Evolutionary conservation across 2,329 filamentous ascomycete species (phyloP).

Genomic region (Dothistroma septosporum): DNA sequence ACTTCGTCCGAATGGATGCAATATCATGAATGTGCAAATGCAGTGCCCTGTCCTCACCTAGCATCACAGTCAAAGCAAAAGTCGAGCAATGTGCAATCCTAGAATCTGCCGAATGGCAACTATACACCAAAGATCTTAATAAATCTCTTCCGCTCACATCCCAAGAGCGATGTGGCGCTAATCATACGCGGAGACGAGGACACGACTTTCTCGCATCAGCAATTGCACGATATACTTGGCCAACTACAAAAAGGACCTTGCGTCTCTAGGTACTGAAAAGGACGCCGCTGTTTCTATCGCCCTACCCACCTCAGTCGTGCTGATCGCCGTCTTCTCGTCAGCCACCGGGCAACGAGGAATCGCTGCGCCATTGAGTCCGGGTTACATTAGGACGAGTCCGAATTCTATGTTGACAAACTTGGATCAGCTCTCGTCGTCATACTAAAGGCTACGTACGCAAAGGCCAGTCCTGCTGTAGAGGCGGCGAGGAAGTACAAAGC

Average conservation of each 20-base stretch:
- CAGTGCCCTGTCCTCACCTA: no score
- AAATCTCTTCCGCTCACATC: background rate
- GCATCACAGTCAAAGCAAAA: no score
- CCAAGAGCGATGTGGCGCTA: background rate
- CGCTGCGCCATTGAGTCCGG: conserved; percentile 78
- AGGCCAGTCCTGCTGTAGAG: conserved; percentile 65
- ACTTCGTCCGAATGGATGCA: no score
- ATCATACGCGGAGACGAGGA: conserved; percentile 7
- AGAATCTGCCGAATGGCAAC: background rate
- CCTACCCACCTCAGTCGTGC: conserved; percentile 77
- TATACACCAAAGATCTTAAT: background rate
- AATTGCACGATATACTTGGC: conserved; percentile 5
- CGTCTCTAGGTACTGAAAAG: conserved; percentile 8
- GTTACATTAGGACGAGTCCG: conserved; percentile 83
- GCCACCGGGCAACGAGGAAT: conserved; percentile 75
- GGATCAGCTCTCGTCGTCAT: conserved; percentile 73
- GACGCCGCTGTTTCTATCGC: conserved; percentile 74
- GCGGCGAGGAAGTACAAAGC: conserved; percentile 74
- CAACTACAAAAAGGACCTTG: conserved; percentile 6
- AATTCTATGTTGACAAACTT: conserved; percentile 85
- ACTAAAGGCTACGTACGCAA: conserved; percentile 54
- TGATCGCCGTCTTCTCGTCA: conserved; percentile 79
- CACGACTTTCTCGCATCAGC: conserved; percentile 4
- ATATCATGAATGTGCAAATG: no score
- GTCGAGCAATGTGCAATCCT: no score